These are phyloP conservation scores for Mychonastes homosphaera DNA, from an alignment of 139 green algal genomes.

Conservation along the genomic window DNA sequence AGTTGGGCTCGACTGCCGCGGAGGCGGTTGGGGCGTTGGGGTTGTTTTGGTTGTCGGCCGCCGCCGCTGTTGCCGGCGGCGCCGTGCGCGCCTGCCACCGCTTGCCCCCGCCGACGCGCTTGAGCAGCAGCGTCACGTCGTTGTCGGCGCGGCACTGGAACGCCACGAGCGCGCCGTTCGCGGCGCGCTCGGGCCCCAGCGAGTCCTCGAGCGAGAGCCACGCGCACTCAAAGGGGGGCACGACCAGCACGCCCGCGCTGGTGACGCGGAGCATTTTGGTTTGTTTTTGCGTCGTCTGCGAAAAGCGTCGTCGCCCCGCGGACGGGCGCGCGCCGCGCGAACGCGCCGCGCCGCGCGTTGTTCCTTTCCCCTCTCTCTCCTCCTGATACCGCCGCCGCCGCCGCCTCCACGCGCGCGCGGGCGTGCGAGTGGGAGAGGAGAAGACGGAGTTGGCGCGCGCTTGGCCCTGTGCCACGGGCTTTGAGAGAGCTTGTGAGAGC, in stretches of 20 bases:
- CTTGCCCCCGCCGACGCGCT: constrained; percentile 45
- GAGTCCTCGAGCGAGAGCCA: constrained; percentile 55
- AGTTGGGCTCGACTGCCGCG: constrained; percentile 44
- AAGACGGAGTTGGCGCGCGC: too few relatives aligned
- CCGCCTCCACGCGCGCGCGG: too few relatives aligned
- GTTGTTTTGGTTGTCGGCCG: neutral
- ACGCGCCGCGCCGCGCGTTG: too few relatives aligned
- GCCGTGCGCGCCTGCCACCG: constrained; percentile 54
- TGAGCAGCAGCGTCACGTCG: constrained; percentile 70
- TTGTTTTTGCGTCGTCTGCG: too few relatives aligned
- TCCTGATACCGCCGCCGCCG: too few relatives aligned
- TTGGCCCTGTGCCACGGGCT: too few relatives aligned
- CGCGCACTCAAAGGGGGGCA: constrained; percentile 72
- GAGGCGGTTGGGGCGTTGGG: neutral
- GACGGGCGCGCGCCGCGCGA: too few relatives aligned
- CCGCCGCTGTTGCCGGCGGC: constrained; percentile 9
- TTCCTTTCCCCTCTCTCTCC: too few relatives aligned
- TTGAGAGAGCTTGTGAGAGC: too few relatives aligned
- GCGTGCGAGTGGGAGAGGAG: too few relatives aligned
- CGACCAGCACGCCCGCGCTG: constrained; percentile 41
- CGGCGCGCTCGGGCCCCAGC: neutral
- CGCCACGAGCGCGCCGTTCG: neutral
- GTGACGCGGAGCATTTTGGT: constrained; percentile 30
- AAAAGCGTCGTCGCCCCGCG: too few relatives aligned
- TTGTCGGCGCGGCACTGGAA: constrained; percentile 49